phyloP scores from a whole-genome alignment of 208 protist genomes.

The Wallacemonas rigidus region DNA sequence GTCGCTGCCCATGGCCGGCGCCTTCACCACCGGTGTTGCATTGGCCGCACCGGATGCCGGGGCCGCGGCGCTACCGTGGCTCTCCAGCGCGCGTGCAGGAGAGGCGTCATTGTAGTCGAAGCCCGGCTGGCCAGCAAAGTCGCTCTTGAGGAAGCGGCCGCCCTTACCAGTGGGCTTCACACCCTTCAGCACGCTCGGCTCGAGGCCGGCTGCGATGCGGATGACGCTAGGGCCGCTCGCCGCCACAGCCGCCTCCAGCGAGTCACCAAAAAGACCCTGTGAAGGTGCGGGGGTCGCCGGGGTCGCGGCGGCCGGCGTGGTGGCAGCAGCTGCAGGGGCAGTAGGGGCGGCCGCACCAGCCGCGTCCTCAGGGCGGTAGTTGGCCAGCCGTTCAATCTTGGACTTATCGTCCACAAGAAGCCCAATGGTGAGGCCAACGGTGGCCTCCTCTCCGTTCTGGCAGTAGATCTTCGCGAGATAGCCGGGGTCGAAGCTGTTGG shows the following conservation, averaged over 20 bases:
- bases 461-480: conserved; percentile 96
- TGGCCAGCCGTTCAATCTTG: conserved; percentile 61
- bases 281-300: conserved; percentile 8
- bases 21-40: conserved; percentile 5
- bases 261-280: conserved; percentile 50
- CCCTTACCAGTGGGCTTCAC: conserved; percentile 69
- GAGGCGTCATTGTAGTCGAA: conserved; percentile 79
- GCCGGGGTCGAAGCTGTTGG: conserved; percentile 92
- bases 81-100: conserved; percentile 15
- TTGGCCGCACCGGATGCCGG: conserved; percentile 17
- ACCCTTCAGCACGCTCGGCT: conserved; percentile 31
- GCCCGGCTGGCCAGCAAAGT: conserved; percentile 74
- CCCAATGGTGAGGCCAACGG: conserved; percentile 82
- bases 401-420: conserved; percentile 85
- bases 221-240: conserved; percentile 82
- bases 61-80: not conserved
- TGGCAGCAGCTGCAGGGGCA: conserved; percentile 21
- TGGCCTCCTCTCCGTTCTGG: conserved; percentile 70
- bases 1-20: conserved; percentile 20
- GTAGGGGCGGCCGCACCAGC: conserved; percentile 19
- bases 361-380: conserved; percentile 38
- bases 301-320: conserved; percentile 12
- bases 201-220: conserved; percentile 74
- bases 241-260: conserved; percentile 59
- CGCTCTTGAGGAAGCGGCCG: conserved; percentile 78